phyloP scores from a whole-genome alignment of 2,329 filamentous ascomycete genomes.

The Teratosphaeria epicoccoides region DNA sequence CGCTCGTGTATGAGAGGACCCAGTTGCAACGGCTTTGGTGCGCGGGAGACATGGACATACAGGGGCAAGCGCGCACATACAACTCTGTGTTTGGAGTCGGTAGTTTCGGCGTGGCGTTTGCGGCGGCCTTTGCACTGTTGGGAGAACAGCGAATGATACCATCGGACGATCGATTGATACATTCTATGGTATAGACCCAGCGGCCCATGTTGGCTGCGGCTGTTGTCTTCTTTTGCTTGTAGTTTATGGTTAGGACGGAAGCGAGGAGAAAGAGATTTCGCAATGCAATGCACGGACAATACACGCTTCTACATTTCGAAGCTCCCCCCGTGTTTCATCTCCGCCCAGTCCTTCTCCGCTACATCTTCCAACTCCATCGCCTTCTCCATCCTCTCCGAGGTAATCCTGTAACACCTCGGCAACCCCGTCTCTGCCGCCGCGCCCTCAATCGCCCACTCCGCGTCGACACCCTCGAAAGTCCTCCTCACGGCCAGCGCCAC shows the following conservation, averaged over 20 bases:
- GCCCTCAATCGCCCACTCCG: constrained; percentile 6
- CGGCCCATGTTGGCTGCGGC: background rate
- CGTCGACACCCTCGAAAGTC: constrained; percentile 22
- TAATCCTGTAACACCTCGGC: constrained; percentile 21
- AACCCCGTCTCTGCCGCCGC: constrained; percentile 14
- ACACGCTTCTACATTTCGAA: too few relatives aligned
- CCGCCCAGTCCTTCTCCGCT: constrained; percentile 18
- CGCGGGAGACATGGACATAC: background rate
- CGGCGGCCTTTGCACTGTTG: background rate
- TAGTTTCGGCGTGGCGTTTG: background rate
- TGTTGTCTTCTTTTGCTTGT: background rate
- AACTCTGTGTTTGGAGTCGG: background rate
- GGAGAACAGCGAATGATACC: background rate
- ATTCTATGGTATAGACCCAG: too few relatives aligned
- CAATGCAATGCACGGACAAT: too few relatives aligned
- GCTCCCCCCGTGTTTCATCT: constrained; percentile 14
- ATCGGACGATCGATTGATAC: too few relatives aligned
- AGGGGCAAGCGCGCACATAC: background rate
- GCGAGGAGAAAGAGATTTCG: background rate
- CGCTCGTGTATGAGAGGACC: too few relatives aligned
- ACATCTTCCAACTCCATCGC: constrained; percentile 16
- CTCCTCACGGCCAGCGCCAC: constrained; percentile 49
- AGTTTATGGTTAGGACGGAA: too few relatives aligned
- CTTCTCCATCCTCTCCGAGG: constrained; percentile 15
- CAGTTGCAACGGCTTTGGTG: background rate